phyloP scores from a whole-genome alignment of 1,139 yeast genomes.

The Geotrichum macrosporum region DNA sequence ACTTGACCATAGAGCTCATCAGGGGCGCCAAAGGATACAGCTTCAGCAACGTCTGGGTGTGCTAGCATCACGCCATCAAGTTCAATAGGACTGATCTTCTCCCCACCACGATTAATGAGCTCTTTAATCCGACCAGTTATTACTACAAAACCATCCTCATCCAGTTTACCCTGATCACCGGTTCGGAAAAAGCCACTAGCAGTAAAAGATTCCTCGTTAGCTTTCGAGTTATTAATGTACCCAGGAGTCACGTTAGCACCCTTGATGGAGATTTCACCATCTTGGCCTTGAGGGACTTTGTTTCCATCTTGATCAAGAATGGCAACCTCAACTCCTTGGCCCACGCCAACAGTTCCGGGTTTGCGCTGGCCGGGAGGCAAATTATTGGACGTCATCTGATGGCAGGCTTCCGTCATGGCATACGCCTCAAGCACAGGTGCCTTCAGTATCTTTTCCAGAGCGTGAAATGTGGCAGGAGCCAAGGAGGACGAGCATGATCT shows the following conservation, averaged over 20 bases:
- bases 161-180: slow-evolving; percentile 65
- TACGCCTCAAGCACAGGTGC: slow-evolving; percentile 71
- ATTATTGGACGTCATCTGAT: slow-evolving; percentile 67
- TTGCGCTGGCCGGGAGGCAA: slow-evolving; percentile 59
- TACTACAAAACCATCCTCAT: slow-evolving; percentile 53
- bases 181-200: slow-evolving; percentile 58
- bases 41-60: slow-evolving; percentile 57
- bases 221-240: slow-evolving; percentile 62
- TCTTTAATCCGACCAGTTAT: slow-evolving; percentile 66
- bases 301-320: slow-evolving; percentile 50
- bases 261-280: slow-evolving; percentile 62
- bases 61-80: slow-evolving; percentile 54
- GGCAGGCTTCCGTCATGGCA: slow-evolving; percentile 74
- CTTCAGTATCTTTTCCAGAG: slow-evolving; percentile 50
- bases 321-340: slow-evolving; percentile 60
- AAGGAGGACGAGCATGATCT: slow-evolving; percentile 65
- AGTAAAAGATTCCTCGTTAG: slow-evolving; percentile 61
- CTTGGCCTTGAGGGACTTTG: slow-evolving; percentile 45
- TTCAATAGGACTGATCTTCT: slow-evolving; percentile 64
- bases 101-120: slow-evolving; percentile 65
- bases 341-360: slow-evolving; percentile 67
- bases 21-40: slow-evolving; percentile 62
- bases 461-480: slow-evolving; percentile 57
- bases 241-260: slow-evolving; percentile 69
- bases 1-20: slow-evolving; percentile 62